These are phyloP conservation scores for Rheum nobile DNA, from an alignment of 148 eudicot species.

Conservation along the genomic window DNA sequence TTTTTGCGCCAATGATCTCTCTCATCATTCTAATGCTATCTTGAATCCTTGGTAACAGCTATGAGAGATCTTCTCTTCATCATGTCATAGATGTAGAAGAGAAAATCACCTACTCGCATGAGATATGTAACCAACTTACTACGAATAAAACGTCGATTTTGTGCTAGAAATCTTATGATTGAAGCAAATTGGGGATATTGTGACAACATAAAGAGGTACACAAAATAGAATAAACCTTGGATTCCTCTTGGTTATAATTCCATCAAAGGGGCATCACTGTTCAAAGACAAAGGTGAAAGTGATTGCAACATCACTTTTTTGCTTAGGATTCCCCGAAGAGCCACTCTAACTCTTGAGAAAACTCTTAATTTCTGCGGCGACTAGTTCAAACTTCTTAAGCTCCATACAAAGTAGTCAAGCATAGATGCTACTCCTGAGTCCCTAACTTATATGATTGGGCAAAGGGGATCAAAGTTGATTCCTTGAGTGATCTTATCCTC, in stretches of 20 bases:
- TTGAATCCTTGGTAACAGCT: too few relatives aligned
- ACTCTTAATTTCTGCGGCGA: not conserved
- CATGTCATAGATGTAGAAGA: too few relatives aligned
- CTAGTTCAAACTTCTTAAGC: not conserved
- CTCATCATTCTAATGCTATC: too few relatives aligned
- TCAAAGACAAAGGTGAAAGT: not conserved
- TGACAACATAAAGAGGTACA: not conserved
- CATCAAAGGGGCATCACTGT: not conserved
- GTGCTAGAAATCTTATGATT: not conserved
- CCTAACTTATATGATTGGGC: not conserved
- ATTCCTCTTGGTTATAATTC: not conserved
- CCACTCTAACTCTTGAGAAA: not conserved
- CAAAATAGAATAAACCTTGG: not conserved
- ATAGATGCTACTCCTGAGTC: not conserved
- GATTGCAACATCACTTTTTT: not conserved
- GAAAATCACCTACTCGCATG: not conserved
- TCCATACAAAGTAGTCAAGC: not conserved
- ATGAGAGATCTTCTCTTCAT: too few relatives aligned
- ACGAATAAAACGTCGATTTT: not conserved
- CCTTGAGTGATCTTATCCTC: not conserved
- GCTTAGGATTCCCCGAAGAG: not conserved
- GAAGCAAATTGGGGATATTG: not conserved
- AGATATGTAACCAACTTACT: not conserved
- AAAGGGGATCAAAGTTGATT: not conserved
- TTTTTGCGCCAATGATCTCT: not conserved